Evolutionary conservation across 768 basidiomycete genomes (phyloP).

Genomic region (Lepiota venenata): DNA sequence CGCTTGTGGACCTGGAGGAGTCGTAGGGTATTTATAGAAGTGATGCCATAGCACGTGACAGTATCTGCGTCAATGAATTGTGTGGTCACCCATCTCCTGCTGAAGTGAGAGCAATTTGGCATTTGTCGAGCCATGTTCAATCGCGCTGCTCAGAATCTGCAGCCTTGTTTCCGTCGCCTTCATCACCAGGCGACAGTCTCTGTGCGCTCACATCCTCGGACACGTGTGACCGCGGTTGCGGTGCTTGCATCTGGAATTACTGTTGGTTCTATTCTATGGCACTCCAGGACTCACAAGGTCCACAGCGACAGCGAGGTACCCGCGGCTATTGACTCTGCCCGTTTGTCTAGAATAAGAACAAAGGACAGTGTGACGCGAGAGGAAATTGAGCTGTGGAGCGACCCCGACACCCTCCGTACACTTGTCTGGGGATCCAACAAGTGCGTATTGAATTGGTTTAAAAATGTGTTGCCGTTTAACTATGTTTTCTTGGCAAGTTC

Average conservation of each 20-base stretch:
- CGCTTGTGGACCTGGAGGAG: neutral
- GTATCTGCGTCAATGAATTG: neutral
- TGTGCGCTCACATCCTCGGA: constrained; percentile 3
- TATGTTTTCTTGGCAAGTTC: neutral
- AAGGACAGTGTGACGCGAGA: constrained; percentile 13
- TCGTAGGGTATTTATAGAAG: neutral
- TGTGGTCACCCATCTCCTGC: too few relatives aligned
- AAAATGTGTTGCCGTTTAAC: neutral
- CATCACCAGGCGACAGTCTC: constrained; percentile 21
- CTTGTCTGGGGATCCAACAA: constrained; percentile 77
- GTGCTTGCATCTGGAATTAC: constrained; percentile 27
- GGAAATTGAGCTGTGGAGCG: constrained; percentile 11
- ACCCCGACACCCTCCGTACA: constrained; percentile 36
- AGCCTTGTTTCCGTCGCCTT: constrained; percentile 21
- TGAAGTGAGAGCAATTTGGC: too few relatives aligned
- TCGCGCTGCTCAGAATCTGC: constrained; percentile 20
- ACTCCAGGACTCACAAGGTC: constrained; percentile 27
- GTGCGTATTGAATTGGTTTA: constrained; percentile 32
- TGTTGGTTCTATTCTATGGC: constrained; percentile 37
- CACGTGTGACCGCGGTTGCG: constrained; percentile 15
- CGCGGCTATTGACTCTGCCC: constrained; percentile 10
- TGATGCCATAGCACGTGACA: neutral
- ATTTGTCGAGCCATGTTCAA: constrained; percentile 23
- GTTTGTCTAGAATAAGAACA: constrained; percentile 9
- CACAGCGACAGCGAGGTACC: constrained; percentile 25